Evolutionary conservation across 768 basidiomycete genomes (phyloP).

Genomic region (Suillus hirtellus): DNA sequence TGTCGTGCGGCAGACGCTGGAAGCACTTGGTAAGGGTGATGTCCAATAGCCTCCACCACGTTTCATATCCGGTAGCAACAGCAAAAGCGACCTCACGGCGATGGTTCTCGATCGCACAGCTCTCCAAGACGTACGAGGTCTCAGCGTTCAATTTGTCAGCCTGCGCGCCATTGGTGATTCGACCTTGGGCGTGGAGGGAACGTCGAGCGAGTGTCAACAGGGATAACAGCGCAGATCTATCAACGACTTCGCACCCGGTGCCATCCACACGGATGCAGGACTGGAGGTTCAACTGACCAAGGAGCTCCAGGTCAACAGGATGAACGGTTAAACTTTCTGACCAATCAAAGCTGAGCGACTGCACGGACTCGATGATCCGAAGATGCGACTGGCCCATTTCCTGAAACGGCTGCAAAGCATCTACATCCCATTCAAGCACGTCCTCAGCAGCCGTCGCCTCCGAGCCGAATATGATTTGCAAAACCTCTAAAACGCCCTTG

Average conservation of each 20-base stretch:
- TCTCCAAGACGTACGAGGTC: conserved; percentile 74
- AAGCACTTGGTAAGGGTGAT: conserved; percentile 87
- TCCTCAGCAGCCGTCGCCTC: conserved; percentile 48
- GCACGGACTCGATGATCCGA: conserved; percentile 84
- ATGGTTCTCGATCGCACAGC: conserved; percentile 86
- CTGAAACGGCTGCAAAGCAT: conserved; percentile 56
- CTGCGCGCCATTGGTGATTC: conserved; percentile 60
- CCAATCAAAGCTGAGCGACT: conserved; percentile 89
- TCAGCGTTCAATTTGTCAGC: conserved; percentile 69
- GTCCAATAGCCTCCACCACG: conserved; percentile 86
- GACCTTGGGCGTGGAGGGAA: conserved; percentile 65
- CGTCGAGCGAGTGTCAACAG: conserved; percentile 65
- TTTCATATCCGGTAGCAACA: conserved; percentile 66
- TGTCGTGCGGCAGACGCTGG: conserved; percentile 75
- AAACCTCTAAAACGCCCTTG: conserved; percentile 70
- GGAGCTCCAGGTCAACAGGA: conserved; percentile 61
- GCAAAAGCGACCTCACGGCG: conserved; percentile 78
- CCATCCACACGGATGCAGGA: conserved; percentile 68
- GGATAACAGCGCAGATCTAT: conserved; percentile 67
- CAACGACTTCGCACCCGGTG: conserved; percentile 81
- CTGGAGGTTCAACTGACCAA: conserved; percentile 65
- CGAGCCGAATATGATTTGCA: conserved; percentile 80
- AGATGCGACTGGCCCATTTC: conserved; percentile 82
- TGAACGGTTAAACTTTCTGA: conserved; percentile 66
- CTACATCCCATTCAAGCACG: conserved; percentile 43